Evolutionary conservation across 768 basidiomycete genomes (phyloP).

Genomic region (Gyrodon lividus): DNA sequence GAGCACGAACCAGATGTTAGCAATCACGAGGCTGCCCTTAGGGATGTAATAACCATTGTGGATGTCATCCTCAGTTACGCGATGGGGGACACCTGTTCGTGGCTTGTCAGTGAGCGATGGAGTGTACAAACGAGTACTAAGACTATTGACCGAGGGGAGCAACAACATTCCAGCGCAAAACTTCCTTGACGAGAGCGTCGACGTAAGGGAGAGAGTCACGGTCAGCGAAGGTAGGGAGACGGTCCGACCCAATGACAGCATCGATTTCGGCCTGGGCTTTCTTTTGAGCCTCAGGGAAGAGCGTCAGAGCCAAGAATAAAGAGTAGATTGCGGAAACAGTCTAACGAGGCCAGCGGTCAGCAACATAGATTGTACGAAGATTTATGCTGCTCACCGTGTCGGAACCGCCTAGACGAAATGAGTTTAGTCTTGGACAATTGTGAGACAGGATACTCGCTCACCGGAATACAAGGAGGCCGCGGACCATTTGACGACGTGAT

Average conservation of each 20-base stretch:
- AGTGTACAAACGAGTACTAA: conserved; percentile 11
- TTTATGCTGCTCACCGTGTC: conserved; percentile 33
- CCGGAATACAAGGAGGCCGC: conserved; percentile 34
- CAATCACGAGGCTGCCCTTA: conserved; percentile 35
- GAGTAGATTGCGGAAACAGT: conserved; percentile 61
- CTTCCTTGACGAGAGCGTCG: conserved; percentile 60
- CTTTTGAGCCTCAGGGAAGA: conserved; percentile 53
- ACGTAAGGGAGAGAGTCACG: conserved; percentile 57
- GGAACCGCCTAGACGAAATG: conserved; percentile 41
- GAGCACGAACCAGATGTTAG: conserved; percentile 22
- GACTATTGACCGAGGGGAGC: conserved; percentile 39
- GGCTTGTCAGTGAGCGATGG: conserved; percentile 32
- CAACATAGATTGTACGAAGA: background rate
- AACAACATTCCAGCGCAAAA: conserved; percentile 43
- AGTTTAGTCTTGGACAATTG: background rate
- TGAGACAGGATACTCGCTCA: conserved; percentile 14
- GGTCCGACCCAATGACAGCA: conserved; percentile 53
- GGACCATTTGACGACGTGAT: conserved; percentile 63
- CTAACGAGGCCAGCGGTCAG: conserved; percentile 33
- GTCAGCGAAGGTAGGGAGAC: conserved; percentile 60
- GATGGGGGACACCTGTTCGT: conserved; percentile 40
- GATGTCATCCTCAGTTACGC: conserved; percentile 57
- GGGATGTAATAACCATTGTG: conserved; percentile 64
- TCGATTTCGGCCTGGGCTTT: conserved; percentile 68
- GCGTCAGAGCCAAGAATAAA: conserved; percentile 60